A percentile compares a stretch with the other conserved stretches of the same genome.
Evolutionary conservation across 805 yeast species (phyloP).

Genomic region (Pichia scutulata): DNA sequence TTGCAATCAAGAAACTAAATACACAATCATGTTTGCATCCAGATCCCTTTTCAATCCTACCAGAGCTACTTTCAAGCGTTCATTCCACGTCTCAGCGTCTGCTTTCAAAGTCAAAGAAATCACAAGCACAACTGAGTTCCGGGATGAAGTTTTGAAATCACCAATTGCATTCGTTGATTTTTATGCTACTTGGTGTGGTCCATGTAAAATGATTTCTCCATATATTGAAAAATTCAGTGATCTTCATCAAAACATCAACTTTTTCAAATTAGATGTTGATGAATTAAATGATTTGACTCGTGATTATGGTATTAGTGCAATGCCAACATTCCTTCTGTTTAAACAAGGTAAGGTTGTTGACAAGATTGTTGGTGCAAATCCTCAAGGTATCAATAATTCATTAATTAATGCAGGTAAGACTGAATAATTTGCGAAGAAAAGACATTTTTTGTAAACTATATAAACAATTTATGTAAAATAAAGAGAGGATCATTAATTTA

Average conservation of each 20-base stretch:
- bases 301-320: conserved; percentile 57
- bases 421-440: not conserved
- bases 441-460: not conserved
- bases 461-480: not conserved
- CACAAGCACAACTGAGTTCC: conserved; percentile 29
- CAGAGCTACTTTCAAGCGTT: not conserved
- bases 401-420: conserved; percentile 2
- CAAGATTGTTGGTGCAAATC: conserved; percentile 60
- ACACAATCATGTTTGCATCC: not conserved
- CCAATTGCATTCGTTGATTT: conserved; percentile 53
- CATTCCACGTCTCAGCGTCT: conserved; percentile 4
- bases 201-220: conserved; percentile 69
- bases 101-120: conserved; percentile 28
- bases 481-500: not conserved
- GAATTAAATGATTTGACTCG: conserved; percentile 43
- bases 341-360: conserved; percentile 52
- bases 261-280: conserved; percentile 69
- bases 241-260: conserved; percentile 42
- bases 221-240: conserved; percentile 38
- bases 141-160: conserved; percentile 25
- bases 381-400: conserved; percentile 28
- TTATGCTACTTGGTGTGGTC: conserved; percentile 72
- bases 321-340: conserved; percentile 67
- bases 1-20: no score
- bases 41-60: not conserved